These are phyloP conservation scores for Pseudoscleropodium purum DNA, from an alignment of 225 moss, liverwort and hornwort species.

Conservation along the genomic window DNA sequence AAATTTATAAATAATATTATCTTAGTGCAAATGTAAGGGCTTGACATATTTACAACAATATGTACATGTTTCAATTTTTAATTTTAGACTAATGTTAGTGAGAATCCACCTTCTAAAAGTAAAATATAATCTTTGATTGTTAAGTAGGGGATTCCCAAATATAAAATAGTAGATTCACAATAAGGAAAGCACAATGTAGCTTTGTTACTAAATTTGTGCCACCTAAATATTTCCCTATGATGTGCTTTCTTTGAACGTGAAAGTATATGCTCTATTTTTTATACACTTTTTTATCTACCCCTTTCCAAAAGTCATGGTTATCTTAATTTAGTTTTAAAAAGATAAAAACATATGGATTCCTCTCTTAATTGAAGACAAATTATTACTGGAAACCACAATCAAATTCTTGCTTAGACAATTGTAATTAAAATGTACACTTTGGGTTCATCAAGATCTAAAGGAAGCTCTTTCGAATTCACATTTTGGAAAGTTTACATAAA, in stretches of 20 bases:
- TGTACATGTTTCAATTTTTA: not conserved
- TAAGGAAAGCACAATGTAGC: fast-evolving
- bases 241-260: too few relatives aligned
- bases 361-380: not conserved
- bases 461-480: too few relatives aligned
- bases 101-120: too few relatives aligned
- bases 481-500: too few relatives aligned
- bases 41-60: not conserved
- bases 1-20: not conserved
- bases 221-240: not conserved
- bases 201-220: not conserved
- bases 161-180: not conserved
- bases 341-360: not conserved
- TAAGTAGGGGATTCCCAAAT: not conserved
- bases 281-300: not conserved
- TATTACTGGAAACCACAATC: not conserved
- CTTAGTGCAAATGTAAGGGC: fast-evolving
- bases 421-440: not conserved
- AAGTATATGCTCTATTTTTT: fast-evolving
- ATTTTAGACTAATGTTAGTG: not conserved
- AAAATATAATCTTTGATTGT: not conserved
- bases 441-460: fast-evolving
- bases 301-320: not conserved
- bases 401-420: not conserved
- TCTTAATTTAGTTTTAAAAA: not conserved